Conservation (phyloP, 345 rosid species). For the Tarenaya hassleriana region DNA sequence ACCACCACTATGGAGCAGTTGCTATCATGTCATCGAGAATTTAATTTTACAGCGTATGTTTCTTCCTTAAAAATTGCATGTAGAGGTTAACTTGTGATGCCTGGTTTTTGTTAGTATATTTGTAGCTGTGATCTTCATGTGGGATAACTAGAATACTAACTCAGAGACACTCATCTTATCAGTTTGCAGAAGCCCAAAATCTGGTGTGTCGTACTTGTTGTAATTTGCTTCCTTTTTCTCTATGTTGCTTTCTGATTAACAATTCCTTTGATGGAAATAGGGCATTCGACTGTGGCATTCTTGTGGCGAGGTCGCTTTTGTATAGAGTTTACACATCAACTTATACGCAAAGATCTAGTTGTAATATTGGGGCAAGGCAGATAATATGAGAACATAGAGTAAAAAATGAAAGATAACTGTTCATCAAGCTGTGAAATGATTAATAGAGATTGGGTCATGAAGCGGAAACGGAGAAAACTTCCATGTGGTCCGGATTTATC, state of each 20-base stretch:
- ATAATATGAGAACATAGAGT: slow-evolving; percentile 21
- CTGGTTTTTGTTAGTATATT: slow-evolving; percentile 11
- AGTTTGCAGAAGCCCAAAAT: too few relatives aligned
- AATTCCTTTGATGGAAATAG: slow-evolving; percentile 14
- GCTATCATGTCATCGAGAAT: too few relatives aligned
- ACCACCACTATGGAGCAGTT: too few relatives aligned
- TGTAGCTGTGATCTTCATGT: slow-evolving; percentile 11
- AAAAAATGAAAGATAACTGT: slow-evolving; percentile 50
- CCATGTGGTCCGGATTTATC: slow-evolving; percentile 52
- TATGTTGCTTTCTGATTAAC: slow-evolving; percentile 15
- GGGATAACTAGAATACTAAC: not conserved
- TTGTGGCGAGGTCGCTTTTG: not conserved
- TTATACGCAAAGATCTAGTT: slow-evolving; percentile 17
- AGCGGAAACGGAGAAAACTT: slow-evolving; percentile 90
- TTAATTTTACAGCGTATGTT: not conserved
- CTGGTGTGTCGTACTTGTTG: too few relatives aligned
- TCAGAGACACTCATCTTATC: too few relatives aligned
- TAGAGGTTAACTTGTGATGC: slow-evolving; percentile 2
- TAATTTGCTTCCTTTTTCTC: not conserved
- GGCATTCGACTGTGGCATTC: slow-evolving; percentile 17
- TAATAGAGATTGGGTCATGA: slow-evolving; percentile 86
- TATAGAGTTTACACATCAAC: not conserved
- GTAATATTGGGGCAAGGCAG: slow-evolving; percentile 2
- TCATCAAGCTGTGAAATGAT: slow-evolving; percentile 61
- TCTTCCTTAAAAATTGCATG: slow-evolving; percentile 6